Evolutionary conservation across 345 rosid genomes (phyloP).

Genomic region (Pelargonium nanum): DNA sequence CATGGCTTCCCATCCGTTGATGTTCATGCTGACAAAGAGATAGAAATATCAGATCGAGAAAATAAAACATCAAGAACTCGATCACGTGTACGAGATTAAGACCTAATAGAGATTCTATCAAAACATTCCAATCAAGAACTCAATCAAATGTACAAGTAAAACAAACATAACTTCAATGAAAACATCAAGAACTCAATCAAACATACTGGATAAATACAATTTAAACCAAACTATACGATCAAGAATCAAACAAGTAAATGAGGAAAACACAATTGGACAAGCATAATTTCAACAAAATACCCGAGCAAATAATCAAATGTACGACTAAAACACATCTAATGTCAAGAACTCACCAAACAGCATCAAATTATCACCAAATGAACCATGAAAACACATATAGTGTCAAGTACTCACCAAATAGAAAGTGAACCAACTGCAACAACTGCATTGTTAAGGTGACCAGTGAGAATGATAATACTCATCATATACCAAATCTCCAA

Average conservation of each 20-base stretch:
- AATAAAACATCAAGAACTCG: neutral
- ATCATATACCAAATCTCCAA: conserved; percentile 80
- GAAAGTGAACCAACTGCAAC: conserved; percentile 68
- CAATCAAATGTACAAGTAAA: too few relatives aligned
- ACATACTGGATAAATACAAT: neutral
- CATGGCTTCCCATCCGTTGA: conserved; percentile 69
- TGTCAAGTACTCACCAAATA: conserved; percentile 42
- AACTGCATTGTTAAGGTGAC: conserved; percentile 61
- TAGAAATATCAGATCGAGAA: neutral
- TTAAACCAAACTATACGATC: neutral
- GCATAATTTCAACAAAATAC: neutral
- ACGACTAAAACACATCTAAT: neutral
- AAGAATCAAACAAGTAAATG: neutral
- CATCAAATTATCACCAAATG: too few relatives aligned
- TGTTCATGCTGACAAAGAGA: conserved; percentile 48
- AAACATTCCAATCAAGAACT: neutral
- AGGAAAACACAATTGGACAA: neutral
- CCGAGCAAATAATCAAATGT: neutral
- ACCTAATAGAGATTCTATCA: neutral
- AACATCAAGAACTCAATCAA: neutral
- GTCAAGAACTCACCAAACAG: conserved; percentile 49
- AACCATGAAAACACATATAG: neutral
- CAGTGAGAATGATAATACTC: conserved; percentile 63
- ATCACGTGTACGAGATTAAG: neutral
- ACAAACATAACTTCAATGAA: neutral